Evolutionary conservation across 208 protist species (phyloP).

Genomic region (Tetramitus jugosus): DNA sequence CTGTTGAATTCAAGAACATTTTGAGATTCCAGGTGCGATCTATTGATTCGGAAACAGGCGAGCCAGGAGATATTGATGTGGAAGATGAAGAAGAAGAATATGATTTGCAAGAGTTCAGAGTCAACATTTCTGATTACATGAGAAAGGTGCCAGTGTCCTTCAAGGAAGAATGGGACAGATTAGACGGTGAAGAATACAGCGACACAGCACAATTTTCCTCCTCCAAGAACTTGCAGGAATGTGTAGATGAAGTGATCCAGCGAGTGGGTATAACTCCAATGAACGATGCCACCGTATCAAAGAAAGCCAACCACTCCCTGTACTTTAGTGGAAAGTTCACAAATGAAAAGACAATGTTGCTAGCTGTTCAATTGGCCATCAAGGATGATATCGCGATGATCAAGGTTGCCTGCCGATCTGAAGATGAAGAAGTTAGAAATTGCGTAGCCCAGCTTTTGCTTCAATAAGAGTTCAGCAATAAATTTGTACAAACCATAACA

Average conservation of each 20-base stretch:
- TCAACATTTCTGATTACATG: neutral
- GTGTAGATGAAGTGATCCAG: neutral
- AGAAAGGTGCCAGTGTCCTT: neutral
- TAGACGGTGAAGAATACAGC: neutral
- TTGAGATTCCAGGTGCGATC: neutral
- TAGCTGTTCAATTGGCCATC: neutral
- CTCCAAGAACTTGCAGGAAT: neutral
- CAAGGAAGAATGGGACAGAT: conserved; percentile 3
- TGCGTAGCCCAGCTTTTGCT: neutral
- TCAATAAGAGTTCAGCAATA: neutral
- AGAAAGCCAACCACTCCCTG: neutral
- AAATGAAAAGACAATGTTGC: neutral
- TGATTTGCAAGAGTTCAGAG: neutral
- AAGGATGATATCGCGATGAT: neutral
- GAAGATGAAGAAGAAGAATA: neutral
- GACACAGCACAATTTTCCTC: neutral
- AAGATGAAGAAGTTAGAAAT: neutral
- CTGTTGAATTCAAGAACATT: neutral
- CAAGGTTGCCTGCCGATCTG: neutral
- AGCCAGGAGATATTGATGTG: neutral
- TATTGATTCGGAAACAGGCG: neutral
- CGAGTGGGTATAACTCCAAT: neutral
- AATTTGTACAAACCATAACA: no score
- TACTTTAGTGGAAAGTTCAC: neutral
- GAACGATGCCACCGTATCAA: neutral